Percentiles rank a stretch among this genome's conserved stretches.
Conservation (phyloP, 2,329 filamentous ascomycete species). For the Aureobasidium sp. region DNA sequence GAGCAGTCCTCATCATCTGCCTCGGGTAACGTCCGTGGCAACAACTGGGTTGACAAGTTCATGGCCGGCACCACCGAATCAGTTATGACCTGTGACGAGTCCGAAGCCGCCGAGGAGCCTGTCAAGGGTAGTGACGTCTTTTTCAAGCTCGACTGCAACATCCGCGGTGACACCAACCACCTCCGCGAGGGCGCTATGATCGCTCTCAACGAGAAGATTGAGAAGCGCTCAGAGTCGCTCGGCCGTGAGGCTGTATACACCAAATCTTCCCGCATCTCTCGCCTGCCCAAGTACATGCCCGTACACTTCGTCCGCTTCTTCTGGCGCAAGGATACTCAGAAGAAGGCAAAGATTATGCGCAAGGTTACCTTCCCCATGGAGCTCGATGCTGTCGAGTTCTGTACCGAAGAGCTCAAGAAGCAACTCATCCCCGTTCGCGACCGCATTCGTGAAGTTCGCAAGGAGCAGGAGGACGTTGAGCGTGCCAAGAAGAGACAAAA, state of each 20-base stretch:
- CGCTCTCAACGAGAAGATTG: slow-evolving; percentile 77
- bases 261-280: slow-evolving; percentile 81
- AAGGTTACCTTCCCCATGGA: slow-evolving; percentile 96
- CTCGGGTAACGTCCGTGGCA: slow-evolving; percentile 16
- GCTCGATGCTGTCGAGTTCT: slow-evolving; percentile 89
- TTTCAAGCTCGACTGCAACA: slow-evolving; percentile 93
- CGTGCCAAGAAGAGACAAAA: slow-evolving; percentile 88
- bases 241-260: slow-evolving; percentile 78
- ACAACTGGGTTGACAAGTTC: slow-evolving; percentile 67
- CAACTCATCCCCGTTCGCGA: slow-evolving; percentile 87
- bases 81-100: slow-evolving; percentile 75
- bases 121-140: slow-evolving; percentile 66
- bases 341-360: slow-evolving; percentile 99
- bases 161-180: slow-evolving; percentile 80
- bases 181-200: slow-evolving; percentile 79
- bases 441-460: slow-evolving; percentile 88
- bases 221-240: slow-evolving; percentile 76
- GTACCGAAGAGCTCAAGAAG: slow-evolving; percentile 79
- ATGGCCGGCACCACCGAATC: slow-evolving; percentile 77
- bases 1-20: slow-evolving; percentile 56
- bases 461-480: slow-evolving; percentile 90
- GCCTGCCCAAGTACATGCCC: slow-evolving; percentile 88
- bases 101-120: slow-evolving; percentile 65
- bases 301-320: slow-evolving; percentile 98
- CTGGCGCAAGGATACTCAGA: slow-evolving; percentile 91